phyloP scores from a whole-genome alignment of 805 yeast species.

The Grigorovia humatica region DNA sequence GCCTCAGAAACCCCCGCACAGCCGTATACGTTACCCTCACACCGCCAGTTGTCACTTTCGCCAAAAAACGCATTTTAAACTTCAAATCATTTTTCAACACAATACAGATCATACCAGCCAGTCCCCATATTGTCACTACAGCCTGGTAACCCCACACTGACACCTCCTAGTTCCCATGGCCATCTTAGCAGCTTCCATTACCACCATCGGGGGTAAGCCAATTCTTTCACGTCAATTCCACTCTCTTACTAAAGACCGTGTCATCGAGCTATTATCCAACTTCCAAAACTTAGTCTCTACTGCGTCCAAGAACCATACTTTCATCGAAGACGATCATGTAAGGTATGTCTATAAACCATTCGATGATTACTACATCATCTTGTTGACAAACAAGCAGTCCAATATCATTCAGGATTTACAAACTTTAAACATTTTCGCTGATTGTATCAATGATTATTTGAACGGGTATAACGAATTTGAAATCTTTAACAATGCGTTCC shows the following conservation, averaged over 20 bases:
- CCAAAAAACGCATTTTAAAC: too few species aligned
- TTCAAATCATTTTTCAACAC: too few species aligned
- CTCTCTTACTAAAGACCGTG: conserved; percentile 74
- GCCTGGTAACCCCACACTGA: too few species aligned
- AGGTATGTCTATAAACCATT: conserved; percentile 94
- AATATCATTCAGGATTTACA: conserved; percentile 91
- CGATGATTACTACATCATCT: conserved; percentile 83
- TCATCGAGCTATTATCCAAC: conserved; percentile 73
- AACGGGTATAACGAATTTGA: conserved; percentile 71
- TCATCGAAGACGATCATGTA: conserved; percentile 84
- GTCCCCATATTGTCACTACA: too few species aligned
- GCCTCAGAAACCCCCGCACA: too few species aligned
- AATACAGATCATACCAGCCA: too few species aligned
- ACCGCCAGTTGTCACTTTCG: too few species aligned
- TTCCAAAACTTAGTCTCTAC: conserved; percentile 72
- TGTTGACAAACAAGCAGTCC: conserved; percentile 83
- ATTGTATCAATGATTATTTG: conserved; percentile 66
- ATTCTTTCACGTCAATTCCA: conserved; percentile 85
- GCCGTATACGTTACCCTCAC: too few species aligned
- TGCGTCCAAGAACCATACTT: conserved; percentile 72
- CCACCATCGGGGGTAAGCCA: conserved; percentile 89
- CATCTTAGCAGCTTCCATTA: conserved; percentile 86
- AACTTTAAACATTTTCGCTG: conserved; percentile 76
- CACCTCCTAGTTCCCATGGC: conserved; percentile 34
- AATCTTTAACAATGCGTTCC: conserved; percentile 76